Evolutionary conservation across 1,284 basidiomycete genomes (phyloP), one percentile per base, ranked within the genome.

Genomic region (Sporisorium exsertum): DNA sequence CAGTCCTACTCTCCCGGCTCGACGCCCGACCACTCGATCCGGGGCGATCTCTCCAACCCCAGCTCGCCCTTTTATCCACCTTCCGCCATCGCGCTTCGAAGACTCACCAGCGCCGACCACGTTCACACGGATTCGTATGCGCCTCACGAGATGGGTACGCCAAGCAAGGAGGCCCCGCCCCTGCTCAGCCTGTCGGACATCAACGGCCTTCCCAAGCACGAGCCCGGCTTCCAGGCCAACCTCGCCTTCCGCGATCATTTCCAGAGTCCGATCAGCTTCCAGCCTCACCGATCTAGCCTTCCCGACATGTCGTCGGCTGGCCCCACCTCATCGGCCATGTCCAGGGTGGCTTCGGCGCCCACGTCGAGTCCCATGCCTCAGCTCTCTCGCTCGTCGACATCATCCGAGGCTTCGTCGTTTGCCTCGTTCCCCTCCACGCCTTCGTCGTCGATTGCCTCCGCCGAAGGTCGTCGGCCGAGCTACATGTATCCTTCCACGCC

Each of bases 351-450:
- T 10, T 81, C 79, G 24, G 73, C 73, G 8, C 79, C 79, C 3
- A 62, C 49, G 3, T 58, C 59, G 40, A 63, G 61, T 33, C 59
- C 64, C 24, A 46, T 67, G 63, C 62, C 68, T 29, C 64, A 55
- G 12, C 64, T 69, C 22, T 26, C 65, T n/a, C 70, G 74, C 20
- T 69, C 65, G 3, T 65, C 64, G 50, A 58, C 63, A 26, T 77
- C 74, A 13, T 70, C 74, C 5, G 74, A 68, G 45, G 59, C 69
- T 16, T 77, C 74, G 0, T 72, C 74, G 32, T 63, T 65, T 16
- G 45, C 55, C 1, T 81, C 79, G 16, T 74, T 79, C 54, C 77
- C 77, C 1, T 71, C 68, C 20, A 79, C 77, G 8, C 79, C 79
- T 5, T 64, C 71, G 3, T 69, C 73, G 27, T 46, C 49, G 27